Evolutionary conservation across 2,329 filamentous ascomycete species (phyloP).

Genomic region (Venturiaceae sp.): DNA sequence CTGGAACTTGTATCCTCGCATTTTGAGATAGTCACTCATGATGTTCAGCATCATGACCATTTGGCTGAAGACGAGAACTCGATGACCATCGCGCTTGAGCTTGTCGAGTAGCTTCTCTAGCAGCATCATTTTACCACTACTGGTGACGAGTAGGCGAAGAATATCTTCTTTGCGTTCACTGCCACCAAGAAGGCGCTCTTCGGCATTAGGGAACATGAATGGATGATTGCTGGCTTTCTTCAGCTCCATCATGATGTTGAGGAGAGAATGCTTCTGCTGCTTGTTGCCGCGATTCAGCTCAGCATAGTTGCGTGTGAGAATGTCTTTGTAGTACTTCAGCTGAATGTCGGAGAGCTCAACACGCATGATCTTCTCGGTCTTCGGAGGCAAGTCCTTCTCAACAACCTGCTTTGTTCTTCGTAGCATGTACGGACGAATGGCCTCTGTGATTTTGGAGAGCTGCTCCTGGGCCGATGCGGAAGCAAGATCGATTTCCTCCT

Average conservation of each 20-base stretch:
- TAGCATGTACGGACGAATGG: constrained; percentile 89
- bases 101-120: constrained; percentile 92
- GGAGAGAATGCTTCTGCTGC: constrained; percentile 85
- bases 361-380: constrained; percentile 97
- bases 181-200: constrained; percentile 76
- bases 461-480: constrained; percentile 81
- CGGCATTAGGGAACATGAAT: constrained; percentile 92
- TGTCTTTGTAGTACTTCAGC: constrained; percentile 98
- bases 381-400: constrained; percentile 89
- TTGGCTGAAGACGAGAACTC: constrained; percentile 96
- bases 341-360: constrained; percentile 95
- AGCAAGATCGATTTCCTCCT: constrained; percentile 80
- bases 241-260: constrained; percentile 99
- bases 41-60: constrained; percentile 99
- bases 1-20: constrained; percentile 92
- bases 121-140: constrained; percentile 99
- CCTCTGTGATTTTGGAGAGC: constrained; percentile 71
- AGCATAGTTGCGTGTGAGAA: constrained; percentile 90
- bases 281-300: constrained; percentile 80
- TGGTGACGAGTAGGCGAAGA: constrained; percentile 86
- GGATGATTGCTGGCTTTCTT: constrained; percentile 99
- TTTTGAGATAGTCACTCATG: constrained; percentile 82
- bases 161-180: constrained; percentile 71
- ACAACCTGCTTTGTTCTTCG: constrained; percentile 96
- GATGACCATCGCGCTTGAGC: constrained; percentile 84